Evolutionary conservation across 2,329 filamentous ascomycete genomes (phyloP), one percentile per base, ranked within the genome.

Genomic region (Phoma sp.): DNA sequence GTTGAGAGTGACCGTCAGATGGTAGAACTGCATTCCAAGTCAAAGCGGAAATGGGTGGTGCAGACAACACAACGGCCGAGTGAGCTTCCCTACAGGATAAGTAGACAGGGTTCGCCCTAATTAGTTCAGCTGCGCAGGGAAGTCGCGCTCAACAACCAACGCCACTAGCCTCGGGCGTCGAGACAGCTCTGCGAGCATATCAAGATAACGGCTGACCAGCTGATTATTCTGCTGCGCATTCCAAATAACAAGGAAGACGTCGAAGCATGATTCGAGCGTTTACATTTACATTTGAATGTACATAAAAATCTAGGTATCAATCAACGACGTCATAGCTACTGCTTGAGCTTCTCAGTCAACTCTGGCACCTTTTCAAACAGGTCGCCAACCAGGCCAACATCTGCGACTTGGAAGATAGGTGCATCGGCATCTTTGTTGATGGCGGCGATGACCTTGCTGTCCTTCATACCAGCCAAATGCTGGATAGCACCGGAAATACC

Each of bases 391-490:
- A 99, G 80, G 10, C 95, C 95, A 48, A 98, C 92, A 77, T 99
- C 95, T 4, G 95, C 95, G 55, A 99, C 87, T 78, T 99, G 95
- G 83, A 99, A 99, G 67, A 99, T 99, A 27, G 95, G 95, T 52
- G 95, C 95, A 77, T 99, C 95, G 4, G 87, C 82, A 72, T 99
- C 95, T 81, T 99, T 99, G 83, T 99, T 99, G 73, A 99, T 98
- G 11, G 91, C 91, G 22, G 93, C 95, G 79, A 99, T 99, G 55
- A 99, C 95, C 82, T 99, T 99, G 82, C 92, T 97, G 74, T 99
- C 95, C 84, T 99, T 99, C 95, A 99, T 99, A 73, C 95, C 95
- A 29, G 95, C 95, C 78, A 99, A 78, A 82, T 99, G 95, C 79
- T 99, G 95, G 66, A 99, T 99, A 22, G 95, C 95, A 48, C 95